Conservation (phyloP, 75 land plant species). For the Pinus tabuliformis region DNA sequence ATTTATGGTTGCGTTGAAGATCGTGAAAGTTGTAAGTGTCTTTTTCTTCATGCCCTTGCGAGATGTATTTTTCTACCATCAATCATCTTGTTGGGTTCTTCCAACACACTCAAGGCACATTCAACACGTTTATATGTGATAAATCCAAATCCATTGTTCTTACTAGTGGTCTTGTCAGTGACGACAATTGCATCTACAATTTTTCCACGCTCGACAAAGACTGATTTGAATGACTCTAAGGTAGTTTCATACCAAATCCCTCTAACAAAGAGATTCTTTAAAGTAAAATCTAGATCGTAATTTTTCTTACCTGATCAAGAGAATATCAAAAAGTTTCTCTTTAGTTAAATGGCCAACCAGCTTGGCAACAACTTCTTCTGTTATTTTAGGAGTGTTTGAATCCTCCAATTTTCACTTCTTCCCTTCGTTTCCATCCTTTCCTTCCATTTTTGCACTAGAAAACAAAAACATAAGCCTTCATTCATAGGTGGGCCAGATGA, state of each 20-base stretch:
- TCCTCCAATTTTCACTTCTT: constrained; percentile 3
- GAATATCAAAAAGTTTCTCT: constrained; percentile 10
- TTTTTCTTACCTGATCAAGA: constrained; percentile 10
- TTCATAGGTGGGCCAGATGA: no score
- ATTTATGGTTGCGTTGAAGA: no score
- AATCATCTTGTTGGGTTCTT: constrained; percentile 25
- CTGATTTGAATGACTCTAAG: neutral
- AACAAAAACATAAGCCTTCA: no score
- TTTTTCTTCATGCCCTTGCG: no score
- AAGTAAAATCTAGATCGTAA: constrained; percentile 9
- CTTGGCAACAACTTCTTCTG: constrained; percentile 2
- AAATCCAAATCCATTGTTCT: constrained; percentile 25
- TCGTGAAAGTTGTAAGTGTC: no score
- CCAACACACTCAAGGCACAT: constrained; percentile 12
- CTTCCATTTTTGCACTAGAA: constrained; percentile 3
- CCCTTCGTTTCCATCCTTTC: neutral
- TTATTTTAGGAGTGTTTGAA: neutral
- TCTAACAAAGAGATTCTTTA: constrained; percentile 23
- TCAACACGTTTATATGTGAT: constrained; percentile 16
- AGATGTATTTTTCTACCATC: constrained; percentile 26
- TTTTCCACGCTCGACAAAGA: constrained; percentile 19
- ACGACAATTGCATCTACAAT: constrained; percentile 11
- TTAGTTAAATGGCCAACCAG: constrained; percentile 11
- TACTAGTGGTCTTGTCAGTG: constrained; percentile 11
- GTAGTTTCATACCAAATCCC: constrained; percentile 21